A percentile compares a stretch with the other conserved stretches of the same genome.
Conservation (phyloP, 208 protist species). For the Blechomonas ayalai region DNA sequence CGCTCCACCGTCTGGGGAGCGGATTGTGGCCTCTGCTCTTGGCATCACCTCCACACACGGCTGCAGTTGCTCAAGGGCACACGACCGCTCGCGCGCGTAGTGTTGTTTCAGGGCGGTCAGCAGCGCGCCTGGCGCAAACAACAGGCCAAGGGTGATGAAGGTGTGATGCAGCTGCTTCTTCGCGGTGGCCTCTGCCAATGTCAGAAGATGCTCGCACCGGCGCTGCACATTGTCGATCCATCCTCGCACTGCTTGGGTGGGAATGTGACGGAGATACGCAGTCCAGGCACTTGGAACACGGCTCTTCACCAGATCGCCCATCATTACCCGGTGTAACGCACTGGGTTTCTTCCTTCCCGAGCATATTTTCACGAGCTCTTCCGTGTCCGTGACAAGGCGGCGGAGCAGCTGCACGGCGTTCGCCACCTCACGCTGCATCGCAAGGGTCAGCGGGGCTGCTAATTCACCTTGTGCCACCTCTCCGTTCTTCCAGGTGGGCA, state of each 20-base stretch:
- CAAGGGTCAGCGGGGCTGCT: constrained; percentile 78
- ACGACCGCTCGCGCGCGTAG: constrained; percentile 64
- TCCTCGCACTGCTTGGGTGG: constrained; percentile 24
- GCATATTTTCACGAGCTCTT: constrained; percentile 51
- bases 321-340: constrained; percentile 80
- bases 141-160: constrained; percentile 89
- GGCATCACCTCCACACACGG: constrained; percentile 52
- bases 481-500: too few species aligned
- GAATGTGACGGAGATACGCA: constrained; percentile 25
- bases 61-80: constrained; percentile 92
- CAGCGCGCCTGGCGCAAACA: constrained; percentile 95
- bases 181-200: constrained; percentile 36
- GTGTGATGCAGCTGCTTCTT: constrained; percentile 10
- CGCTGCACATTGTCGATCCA: constrained; percentile 63
- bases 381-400: constrained; percentile 70
- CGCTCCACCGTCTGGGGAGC: neutral
- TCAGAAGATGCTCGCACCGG: constrained; percentile 42
- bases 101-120: constrained; percentile 97
- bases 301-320: constrained; percentile 74
- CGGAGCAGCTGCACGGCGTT: constrained; percentile 45
- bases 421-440: constrained; percentile 86
- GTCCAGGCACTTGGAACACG: constrained; percentile 84
- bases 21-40: neutral
- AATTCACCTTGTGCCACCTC: too few species aligned
- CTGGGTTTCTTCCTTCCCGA: constrained; percentile 78